A percentile compares a stretch with the other conserved stretches of the same genome.
Evolutionary conservation across 306 rosid genomes (phyloP).

Genomic region (Alnus rubra): DNA sequence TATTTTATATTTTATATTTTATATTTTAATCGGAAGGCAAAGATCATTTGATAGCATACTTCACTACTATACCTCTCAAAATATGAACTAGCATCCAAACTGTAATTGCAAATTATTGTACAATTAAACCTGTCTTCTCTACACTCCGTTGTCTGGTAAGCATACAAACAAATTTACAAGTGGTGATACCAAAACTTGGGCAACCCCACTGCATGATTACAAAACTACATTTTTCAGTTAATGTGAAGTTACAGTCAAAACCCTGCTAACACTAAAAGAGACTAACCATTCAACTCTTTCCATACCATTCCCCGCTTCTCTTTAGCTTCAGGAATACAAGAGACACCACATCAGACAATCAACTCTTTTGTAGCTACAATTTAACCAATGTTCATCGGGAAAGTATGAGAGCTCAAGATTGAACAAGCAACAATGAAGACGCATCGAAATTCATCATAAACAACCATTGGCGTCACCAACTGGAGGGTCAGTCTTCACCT

Average conservation of each 20-base stretch:
- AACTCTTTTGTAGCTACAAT: slow-evolving; percentile 15
- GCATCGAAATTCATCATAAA: slow-evolving; percentile 29
- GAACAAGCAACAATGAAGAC: slow-evolving; percentile 15
- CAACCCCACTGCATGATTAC: slow-evolving; percentile 29
- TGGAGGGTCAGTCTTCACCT: slow-evolving; percentile 36
- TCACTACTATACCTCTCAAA: not conserved
- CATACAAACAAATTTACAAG: slow-evolving; percentile 20
- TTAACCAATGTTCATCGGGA: slow-evolving; percentile 10
- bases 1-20: too few relatives aligned
- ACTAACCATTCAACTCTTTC: slow-evolving; percentile 23
- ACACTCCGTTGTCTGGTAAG: not conserved
- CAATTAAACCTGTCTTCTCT: slow-evolving; percentile 3
- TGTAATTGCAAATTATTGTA: not conserved
- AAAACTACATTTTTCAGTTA: slow-evolving; percentile 22
- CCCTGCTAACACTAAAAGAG: slow-evolving; percentile 16
- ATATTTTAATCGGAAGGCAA: not conserved
- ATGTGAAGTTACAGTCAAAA: slow-evolving; percentile 23
- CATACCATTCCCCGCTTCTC: slow-evolving; percentile 13
- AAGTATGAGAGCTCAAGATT: slow-evolving; percentile 11
- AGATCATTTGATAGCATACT: slow-evolving; percentile 3
- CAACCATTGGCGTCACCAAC: slow-evolving; percentile 32
- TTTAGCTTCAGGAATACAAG: slow-evolving; percentile 23
- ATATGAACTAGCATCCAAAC: slow-evolving; percentile 13
- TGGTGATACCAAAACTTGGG: slow-evolving; percentile 18
- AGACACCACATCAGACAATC: slow-evolving; percentile 29